Evolutionary conservation across 108 stramenopile species (phyloP), one percentile per base, ranked within the genome.

Genomic region (Cyclostephanos invisitatus): DNA sequence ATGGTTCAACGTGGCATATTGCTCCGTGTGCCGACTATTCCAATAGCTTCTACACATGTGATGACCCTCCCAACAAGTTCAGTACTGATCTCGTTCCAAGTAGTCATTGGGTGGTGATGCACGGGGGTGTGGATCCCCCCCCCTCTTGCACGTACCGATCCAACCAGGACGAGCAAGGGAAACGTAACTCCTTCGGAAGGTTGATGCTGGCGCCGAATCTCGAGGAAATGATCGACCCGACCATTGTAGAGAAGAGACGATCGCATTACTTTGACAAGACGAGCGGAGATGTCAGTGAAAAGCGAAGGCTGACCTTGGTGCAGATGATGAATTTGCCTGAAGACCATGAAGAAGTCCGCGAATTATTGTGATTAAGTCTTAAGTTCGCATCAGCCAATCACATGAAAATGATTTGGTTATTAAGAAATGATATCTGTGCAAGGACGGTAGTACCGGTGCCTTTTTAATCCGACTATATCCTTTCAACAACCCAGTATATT

Each of bases 11-110:
- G 38, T 79, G 78, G 78, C 64, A 73, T 27, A 79, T 79, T 40
- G 78, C 78, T 29, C 68, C 73, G 78, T 79, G 78, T 49, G 70
- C 72, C 32, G 78, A 79, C 63, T 79, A 73, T 54, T 79, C 78
- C 32, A 70, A 79, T 73, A 67, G 61, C 62, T 79, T 79, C 47
- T 79, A 79, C 47, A 64, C 61, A 5, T 73, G 78, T 35, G 37
- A 32, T 44, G 67, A 79, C 55, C 50, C 72, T 22, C 59, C 67
- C 35, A 21, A 35, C 24, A 73, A 67, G 54, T 65, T 36, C 18
- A 24, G 37, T n/a, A 36, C 50, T 40, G 78, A 73, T 25, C 48
- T 79, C 18, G 78, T 79, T 47, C 78, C 78, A 36, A 49, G 55
- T 35, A 58, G 37, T 50, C 40, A 67, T 4, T 79, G 78, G 78